Evolutionary conservation across 495 filamentous ascomycete genomes (phyloP), one percentile per base, ranked within the genome.

Genomic region (Aspergillus bridgeri): DNA sequence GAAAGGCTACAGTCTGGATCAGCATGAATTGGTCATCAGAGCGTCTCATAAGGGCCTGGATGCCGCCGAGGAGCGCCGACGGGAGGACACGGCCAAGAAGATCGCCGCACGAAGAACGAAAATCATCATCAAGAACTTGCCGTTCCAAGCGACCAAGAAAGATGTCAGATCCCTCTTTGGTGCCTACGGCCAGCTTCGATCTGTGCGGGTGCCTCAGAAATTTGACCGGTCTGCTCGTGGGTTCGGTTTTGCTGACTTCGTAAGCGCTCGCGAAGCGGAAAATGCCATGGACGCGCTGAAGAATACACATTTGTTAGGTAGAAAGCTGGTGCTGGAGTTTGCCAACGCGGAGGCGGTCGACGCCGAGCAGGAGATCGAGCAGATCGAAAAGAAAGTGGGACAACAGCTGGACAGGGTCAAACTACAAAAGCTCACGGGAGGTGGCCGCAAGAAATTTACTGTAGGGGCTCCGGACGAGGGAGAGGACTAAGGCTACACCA

Each of bases 61-160:
- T 74, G 91, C 90, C 6, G 92, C 89, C 0, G 90, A 94, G 66
- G 90, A 95, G 69, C 82, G 86, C 53, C 85, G 86, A 67, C 86
- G 86, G 59, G 86, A 91, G 56, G 92, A 96, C 63, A 83, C 81
- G 19, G 85, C 85, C 55, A 94, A 91, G 79, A 91, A 89, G 69
- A 68, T 82, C 17, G 83, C 86, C 3, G 82, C 81, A 22, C 83
- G 84, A 63, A 81, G 83, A 52, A 96, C 92, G 29, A 97, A 98
- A 79, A 86, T 99, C 64, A 88, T 98, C 71, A 90, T 98, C 79
- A 98, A 98, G 79, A 99, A 99, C 77, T 74, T 99, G 67, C 94
- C 94, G 8, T 99, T 99, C 77, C 89, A 98, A 74, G 87, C 89
- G 9, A 88, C 84, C 44, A 96, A 96, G 79, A 92, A 94, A 68